Evolutionary conservation across 2,329 filamentous ascomycete species (phyloP).

Genomic region (Lecanosticta acicola): DNA sequence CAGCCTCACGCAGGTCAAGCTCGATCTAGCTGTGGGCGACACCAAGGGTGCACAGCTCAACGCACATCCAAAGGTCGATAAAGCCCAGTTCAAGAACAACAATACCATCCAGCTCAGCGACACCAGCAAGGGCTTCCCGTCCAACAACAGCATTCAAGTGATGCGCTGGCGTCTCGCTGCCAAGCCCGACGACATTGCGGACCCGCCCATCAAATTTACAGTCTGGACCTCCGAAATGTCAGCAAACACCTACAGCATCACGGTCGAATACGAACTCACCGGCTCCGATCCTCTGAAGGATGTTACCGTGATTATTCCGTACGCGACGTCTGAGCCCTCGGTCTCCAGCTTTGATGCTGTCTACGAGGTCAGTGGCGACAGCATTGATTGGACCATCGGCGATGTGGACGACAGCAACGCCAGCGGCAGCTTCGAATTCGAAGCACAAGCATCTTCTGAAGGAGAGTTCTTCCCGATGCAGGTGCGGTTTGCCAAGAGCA

Average conservation of each 20-base stretch:
- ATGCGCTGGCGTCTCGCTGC: constrained; percentile 86
- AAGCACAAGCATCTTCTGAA: constrained; percentile 80
- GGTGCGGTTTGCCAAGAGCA: constrained; percentile 78
- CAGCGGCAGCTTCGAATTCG: constrained; percentile 89
- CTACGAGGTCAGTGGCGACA: constrained; percentile 90
- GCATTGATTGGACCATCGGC: constrained; percentile 89
- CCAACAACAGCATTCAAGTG: constrained; percentile 89
- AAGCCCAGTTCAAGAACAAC: constrained; percentile 72
- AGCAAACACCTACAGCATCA: constrained; percentile 77
- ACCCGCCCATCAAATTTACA: constrained; percentile 90
- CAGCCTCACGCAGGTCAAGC: constrained; percentile 83
- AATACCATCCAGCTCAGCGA: constrained; percentile 90
- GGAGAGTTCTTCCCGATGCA: constrained; percentile 98
- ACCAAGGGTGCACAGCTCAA: constrained; percentile 85
- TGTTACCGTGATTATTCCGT: constrained; percentile 83
- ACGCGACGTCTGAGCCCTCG: constrained; percentile 73
- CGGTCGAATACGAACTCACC: constrained; percentile 90
- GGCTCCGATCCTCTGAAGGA: constrained; percentile 73
- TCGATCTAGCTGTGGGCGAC: constrained; percentile 68
- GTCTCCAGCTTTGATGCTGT: constrained; percentile 91
- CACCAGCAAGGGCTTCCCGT: constrained; percentile 78
- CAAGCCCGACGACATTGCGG: constrained; percentile 70
- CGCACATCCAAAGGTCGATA: constrained; percentile 95
- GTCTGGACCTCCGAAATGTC: constrained; percentile 93
- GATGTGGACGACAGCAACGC: constrained; percentile 75